Base-by-base conservation (phyloP, 805 yeast species). In the Lipomyces oligophaga region DNA sequence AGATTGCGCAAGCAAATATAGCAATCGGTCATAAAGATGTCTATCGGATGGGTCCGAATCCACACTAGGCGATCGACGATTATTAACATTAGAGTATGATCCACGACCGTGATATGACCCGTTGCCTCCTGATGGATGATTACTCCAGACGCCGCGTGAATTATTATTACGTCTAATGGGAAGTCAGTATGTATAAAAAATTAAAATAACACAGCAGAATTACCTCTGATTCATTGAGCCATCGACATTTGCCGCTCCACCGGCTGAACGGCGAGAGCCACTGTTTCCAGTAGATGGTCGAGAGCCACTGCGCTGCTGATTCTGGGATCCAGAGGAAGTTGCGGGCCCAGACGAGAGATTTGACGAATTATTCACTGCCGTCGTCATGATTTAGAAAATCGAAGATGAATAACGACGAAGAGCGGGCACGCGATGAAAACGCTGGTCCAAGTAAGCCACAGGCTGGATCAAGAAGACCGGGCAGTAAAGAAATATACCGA, bases 1-100 rank as follows among this genome's bases (percentile, higher is more conserved):
- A 5, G 87, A 70, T 52, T 77, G 77, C 31, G 77, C 70, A 35
- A 83, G 64, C 39, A 81, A 68, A 53, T 64, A 79, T 37, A 75
- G 60, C 45, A 81, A 67, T 45, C 85, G 71, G 55, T 81, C 85
- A 55, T 74, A 71, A 73, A 77, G 71, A 59, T 62, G 65, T 19
- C 45, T 51, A 32, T 59, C 54, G 10, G 65, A 53, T 11, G 62
- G 57, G 35, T 61, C 68, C 20, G 48, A 60, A 53, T 43, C 58
- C 7, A 38, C 21, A 10, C 18, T 39, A n/a, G 53, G 49, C 5
- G 54, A 49, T 6, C 36, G 42, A 4, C 52, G 41, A 26, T 48
- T 48, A 19, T 32, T 13, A 34, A 27, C 22, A 18, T 27, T 38
- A 2, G 34, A 25, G 28, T 18, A 46, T 8, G 37, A 39, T 7